Base-by-base conservation (phyloP, 208 protist genomes). In the Wallacemonas sp. region DNA sequence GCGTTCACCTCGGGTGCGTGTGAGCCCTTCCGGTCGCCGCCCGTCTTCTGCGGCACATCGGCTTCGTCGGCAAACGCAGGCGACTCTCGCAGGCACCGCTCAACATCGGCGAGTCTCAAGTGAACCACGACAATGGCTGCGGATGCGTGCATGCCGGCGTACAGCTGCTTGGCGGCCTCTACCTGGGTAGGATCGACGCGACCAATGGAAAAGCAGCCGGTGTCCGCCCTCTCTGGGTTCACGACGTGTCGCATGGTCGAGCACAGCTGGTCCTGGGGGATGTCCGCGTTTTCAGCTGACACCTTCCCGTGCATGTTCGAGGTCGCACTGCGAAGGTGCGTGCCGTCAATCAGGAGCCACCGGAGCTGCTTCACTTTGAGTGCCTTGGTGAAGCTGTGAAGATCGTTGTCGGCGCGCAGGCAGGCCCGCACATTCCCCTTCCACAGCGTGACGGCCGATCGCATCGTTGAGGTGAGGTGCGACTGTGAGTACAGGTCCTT, bases 401-500 rank as follows among this genome's bases (percentile, higher is more conserved):
- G 57, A 42, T 91, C 78, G n/a, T 64, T 71, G 46, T 87, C 72
- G 4, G 59, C 38, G 18, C 84, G 69, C 26, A 93, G 61, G 67
- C 79, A 86, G 3, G 84, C 84, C 0, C 80, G 74, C 14, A 89
- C 81, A 67, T 90, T 90, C 4, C 71, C 75, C 61, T 71, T 77
- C 87, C 87, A 93, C 46, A 91, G 61, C 44, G 65, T 71, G n/a
- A 87, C 76, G 26, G 79, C 80, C 7, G 75, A 77, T 62, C 81
- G 71, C 16, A 93, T 54, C 16, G 82, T 62, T 2, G 70, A 66
- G 50, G 41, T 45, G 11, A 79, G 62, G 20, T 83, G 76, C 46
- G 68, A 57, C 12, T 70, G 67, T 11, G 76, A 78, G 61, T 89
- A 84, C 39, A 82, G 57, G 29, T 87, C 78, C 25, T 84, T 72